Evolutionary conservation across 768 basidiomycete genomes (phyloP).

Genomic region (Tricholoma furcatifolium): DNA sequence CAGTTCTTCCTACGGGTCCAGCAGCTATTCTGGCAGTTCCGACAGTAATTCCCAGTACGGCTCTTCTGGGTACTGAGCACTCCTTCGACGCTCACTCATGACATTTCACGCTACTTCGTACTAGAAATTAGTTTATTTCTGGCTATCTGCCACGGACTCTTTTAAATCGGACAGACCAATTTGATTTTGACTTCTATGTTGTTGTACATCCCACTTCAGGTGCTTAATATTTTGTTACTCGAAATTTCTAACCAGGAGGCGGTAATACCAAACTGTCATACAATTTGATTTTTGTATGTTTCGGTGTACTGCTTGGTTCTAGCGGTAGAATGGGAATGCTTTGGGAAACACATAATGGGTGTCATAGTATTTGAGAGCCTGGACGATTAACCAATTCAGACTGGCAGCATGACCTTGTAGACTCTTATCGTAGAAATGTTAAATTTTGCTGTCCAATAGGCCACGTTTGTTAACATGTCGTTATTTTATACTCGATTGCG

Average conservation of each 20-base stretch:
- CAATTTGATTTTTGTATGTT: conserved; percentile 20
- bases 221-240: conserved; percentile 40
- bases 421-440: too few relatives aligned
- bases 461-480: too few relatives aligned
- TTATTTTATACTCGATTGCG: too few relatives aligned
- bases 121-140: conserved; percentile 28
- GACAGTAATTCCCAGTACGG: conserved; percentile 8
- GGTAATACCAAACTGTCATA: too few relatives aligned
- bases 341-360: conserved; percentile 16
- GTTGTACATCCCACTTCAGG: conserved; percentile 33
- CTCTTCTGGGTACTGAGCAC: conserved; percentile 28
- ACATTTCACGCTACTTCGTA: conserved; percentile 32
- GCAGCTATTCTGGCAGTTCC: conserved; percentile 22
- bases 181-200: conserved; percentile 31
- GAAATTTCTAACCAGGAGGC: conserved; percentile 31
- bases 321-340: conserved; percentile 14
- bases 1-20: conserved; percentile 13
- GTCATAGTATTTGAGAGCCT: background rate
- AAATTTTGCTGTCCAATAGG: too few relatives aligned
- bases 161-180: conserved; percentile 26
- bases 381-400: too few relatives aligned
- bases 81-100: conserved; percentile 19
- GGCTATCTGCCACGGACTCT: conserved; percentile 16
- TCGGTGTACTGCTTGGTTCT: conserved; percentile 2
- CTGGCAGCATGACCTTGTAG: too few relatives aligned